Evolutionary conservation across 148 eudicot species (phyloP).

Genomic region (Chenopodium suecicum): DNA sequence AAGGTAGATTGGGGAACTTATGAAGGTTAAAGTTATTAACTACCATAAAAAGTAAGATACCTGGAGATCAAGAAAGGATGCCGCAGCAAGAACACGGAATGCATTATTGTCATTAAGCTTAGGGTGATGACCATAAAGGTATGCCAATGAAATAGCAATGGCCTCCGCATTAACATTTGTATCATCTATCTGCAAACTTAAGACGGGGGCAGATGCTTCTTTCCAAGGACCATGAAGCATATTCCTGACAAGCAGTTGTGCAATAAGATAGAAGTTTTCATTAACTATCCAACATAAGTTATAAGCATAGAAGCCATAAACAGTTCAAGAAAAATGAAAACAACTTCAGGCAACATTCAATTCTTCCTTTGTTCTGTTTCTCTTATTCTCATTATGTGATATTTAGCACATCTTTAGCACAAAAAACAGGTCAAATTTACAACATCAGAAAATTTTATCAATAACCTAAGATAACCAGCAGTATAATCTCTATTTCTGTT

Average conservation of each 20-base stretch:
- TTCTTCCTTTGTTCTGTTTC: neutral
- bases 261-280: neutral
- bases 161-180: slow-evolving; percentile 86
- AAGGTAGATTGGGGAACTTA: neutral
- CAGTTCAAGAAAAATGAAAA: neutral
- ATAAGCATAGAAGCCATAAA: neutral
- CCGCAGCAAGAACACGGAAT: slow-evolving; percentile 96
- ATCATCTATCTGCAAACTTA: slow-evolving; percentile 89
- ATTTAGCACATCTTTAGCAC: neutral
- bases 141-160: slow-evolving; percentile 83
- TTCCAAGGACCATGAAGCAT: slow-evolving; percentile 99
- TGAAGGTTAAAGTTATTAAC: neutral
- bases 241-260: slow-evolving; percentile 52
- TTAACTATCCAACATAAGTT: neutral
- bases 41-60: slow-evolving; percentile 34
- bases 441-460: neutral
- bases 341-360: slow-evolving; percentile 12
- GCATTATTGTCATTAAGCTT: slow-evolving; percentile 92
- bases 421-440: neutral
- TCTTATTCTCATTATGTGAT: neutral
- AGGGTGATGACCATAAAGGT: slow-evolving; percentile 94
- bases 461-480: neutral
- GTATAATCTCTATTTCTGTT: too few species aligned
- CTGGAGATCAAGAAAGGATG: slow-evolving; percentile 99
- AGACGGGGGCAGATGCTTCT: slow-evolving; percentile 89